Evolutionary conservation across 495 filamentous ascomycete genomes (phyloP), one percentile per base, ranked within the genome.

Genomic region (Penicillium paxilli): DNA sequence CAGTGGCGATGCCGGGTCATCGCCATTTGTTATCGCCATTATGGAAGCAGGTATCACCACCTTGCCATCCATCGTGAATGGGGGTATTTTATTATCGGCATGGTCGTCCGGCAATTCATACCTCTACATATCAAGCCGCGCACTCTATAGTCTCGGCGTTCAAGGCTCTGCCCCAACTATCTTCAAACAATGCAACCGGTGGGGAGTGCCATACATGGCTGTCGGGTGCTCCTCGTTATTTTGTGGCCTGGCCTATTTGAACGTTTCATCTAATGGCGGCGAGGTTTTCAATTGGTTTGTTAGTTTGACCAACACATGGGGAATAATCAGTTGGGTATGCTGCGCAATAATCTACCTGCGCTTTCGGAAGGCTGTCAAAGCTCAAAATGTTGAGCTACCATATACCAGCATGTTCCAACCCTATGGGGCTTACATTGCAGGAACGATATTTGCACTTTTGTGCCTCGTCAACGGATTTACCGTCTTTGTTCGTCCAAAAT

Each of bases 11-110:
- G 72, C 68, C 2, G n/a, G n/a, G n/a, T 62, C 74, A 19, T 83
- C 80, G 1, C 72, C 83, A 2, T 86, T 76, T 50, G 81, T 84
- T 12, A 63, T 84, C 26, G 81, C 72, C 2, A 80, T 84, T 47
- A 65, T 66, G 57, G 70, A 79, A 20, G 85, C 87, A 4, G 74
- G 81, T 5, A 85, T 92, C 57, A 69, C 69, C 22, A 77, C 75
- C 10, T 74, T 91, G 4, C 81, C 80, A 20, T 77, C 80, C 53
- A 81, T 91, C 46, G 83, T 92, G 72, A 92, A 91, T 73, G 87
- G 81, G 9, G 80, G 83, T 7, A 81, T 89, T 37, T 64, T 90
- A 28, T 85, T 75, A 42, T 82, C 83, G 0, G 85, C 84, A 11
- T 78, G 79, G 55, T 87, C 84, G 4, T 76, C 83, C 2, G 87